Base-by-base conservation (phyloP, 306 rosid species). In the Benincasa hispida region DNA sequence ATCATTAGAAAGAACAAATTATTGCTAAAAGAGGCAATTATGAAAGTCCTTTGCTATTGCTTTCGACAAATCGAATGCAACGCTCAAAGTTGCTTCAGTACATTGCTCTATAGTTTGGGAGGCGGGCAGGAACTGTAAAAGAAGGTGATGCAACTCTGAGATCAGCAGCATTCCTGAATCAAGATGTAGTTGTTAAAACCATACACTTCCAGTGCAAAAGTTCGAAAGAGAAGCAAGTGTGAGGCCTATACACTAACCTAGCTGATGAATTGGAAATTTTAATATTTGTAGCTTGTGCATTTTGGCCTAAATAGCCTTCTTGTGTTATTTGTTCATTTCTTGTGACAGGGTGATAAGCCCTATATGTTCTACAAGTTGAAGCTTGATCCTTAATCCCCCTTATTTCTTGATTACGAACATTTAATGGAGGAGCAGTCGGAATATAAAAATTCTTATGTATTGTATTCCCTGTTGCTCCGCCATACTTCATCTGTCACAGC, bases 371-470 rank as follows among this genome's bases (percentile, higher is more conserved):
- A 77, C 54, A 14, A 73, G 76, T 83, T 57, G 87, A 68, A 41
- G 55, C 27, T 68, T 68, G 21, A 22, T 68, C n/a, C 4, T 68
- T n/a, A 13, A 42, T 12, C 34, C 21, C 35, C 80, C 77, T 81
- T 76, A 90, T 84, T 84, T 90, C 99, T 66, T 77, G 90, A 76
- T 80, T 47, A 59, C 84, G 82, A 79, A 87, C 89, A 74, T 74
- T 66, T 82, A 89, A 83, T 8, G 97, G 96, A 59, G 97, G 97
- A 69, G 99, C 99, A 83, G 91, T 92, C 7, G 97, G 89, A 90
- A 85, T 53, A 28, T 85, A 87, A n/a, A 87, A 88, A 68, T 55
- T 84, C 85, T 2, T 87, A 89, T 17, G 88, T 91, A 63, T 89
- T 91, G 18, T 89, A 84, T 53, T 87, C 70, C 77, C 82, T 89